A percentile compares a stretch with the other conserved stretches of the same genome.
phyloP scores from a whole-genome alignment of 2,329 filamentous ascomycete species.

The Amesomyces nigricolor region DNA sequence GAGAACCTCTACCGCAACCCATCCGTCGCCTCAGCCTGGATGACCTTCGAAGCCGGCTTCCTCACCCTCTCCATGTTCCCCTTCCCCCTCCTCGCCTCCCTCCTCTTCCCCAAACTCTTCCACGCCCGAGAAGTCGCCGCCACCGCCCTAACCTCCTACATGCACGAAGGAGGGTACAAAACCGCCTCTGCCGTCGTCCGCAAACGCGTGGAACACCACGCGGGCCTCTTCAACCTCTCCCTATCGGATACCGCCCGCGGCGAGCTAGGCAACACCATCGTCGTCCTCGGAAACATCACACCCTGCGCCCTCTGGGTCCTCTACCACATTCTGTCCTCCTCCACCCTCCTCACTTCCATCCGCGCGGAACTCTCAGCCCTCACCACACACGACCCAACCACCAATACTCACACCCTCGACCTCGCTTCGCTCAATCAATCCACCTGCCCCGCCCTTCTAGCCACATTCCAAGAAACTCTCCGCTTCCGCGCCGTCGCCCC shows the following conservation, averaged over 20 bases:
- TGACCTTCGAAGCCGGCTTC: slow-evolving; percentile 16
- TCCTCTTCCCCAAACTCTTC: slow-evolving; percentile 11
- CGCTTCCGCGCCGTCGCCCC: slow-evolving; percentile 25
- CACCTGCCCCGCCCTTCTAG: slow-evolving; percentile 27
- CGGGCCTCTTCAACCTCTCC: slow-evolving; percentile 15
- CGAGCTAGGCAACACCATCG: slow-evolving; percentile 27
- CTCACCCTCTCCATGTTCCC: slow-evolving; percentile 12
- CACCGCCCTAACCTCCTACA: slow-evolving; percentile 20
- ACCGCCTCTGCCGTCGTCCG: slow-evolving; percentile 24
- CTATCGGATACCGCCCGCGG: slow-evolving; percentile 26
- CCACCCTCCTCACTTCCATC: slow-evolving; percentile 22
- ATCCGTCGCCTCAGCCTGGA: slow-evolving; percentile 23
- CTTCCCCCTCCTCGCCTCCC: background rate
- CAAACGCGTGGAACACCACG: slow-evolving; percentile 25
- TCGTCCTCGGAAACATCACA: slow-evolving; percentile 24
- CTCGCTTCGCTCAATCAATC: slow-evolving; percentile 20
- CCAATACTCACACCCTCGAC: slow-evolving; percentile 16
- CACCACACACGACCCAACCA: slow-evolving; percentile 7
- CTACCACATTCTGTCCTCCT: slow-evolving; percentile 26
- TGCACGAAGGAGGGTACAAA: slow-evolving; percentile 23
- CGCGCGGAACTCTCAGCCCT: slow-evolving; percentile 21
- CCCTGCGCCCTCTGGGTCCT: slow-evolving; percentile 26
- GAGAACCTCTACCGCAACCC: slow-evolving; percentile 27
- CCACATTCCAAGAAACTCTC: slow-evolving; percentile 29
- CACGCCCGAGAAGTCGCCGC: slow-evolving; percentile 11